Evolutionary conservation across 805 yeast genomes (phyloP), one percentile per base, ranked within the genome.

Genomic region (Saccharomyces mikatae): DNA sequence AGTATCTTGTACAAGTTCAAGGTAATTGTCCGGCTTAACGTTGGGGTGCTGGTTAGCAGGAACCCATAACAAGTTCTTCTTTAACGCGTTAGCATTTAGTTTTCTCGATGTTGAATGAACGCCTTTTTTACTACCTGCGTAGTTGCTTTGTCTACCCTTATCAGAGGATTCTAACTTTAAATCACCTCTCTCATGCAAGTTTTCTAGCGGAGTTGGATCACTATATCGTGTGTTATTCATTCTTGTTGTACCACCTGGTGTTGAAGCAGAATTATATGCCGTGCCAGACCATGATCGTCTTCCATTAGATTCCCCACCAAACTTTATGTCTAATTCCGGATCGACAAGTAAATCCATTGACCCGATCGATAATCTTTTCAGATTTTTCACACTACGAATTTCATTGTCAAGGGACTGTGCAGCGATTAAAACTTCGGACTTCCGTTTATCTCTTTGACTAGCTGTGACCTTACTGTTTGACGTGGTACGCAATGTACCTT

Each of bases 1-100:
- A 21, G 68, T 62, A 50, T 67, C 67, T 52, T 84, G 84, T 47
- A 87, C 83, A 66, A 86, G 86, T 58, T 77, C 79, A 60, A 82
- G 75, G 71, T 83, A 86, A 62, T 87, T 89, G 62, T 87, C 95
- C 1, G 97, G 97, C 24, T 95, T 91, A 17, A 92, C 79, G 62
- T 87, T 91, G 1, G 98, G 98, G 65, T 92, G 98, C 30, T 89
- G 76, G 56, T 82, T 83, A 1, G 98, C 98, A 0, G 98, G 97
- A 0, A 92, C 97, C 98, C 98, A 92, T 51, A 92, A 72, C 32
- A 87, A 71, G 53, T 80, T 74, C 41, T 78, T 77, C n/a, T 79
- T 71, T 31, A 52, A n/a, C n/a, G 46, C 50, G 4, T 51, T 26
- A 24, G 32, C 47, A n/a, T 26, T 49, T 27, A 22, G 8, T 8